Base-by-base conservation (phyloP, 139 green algal genomes). In the Chlorella sp. region DNA sequence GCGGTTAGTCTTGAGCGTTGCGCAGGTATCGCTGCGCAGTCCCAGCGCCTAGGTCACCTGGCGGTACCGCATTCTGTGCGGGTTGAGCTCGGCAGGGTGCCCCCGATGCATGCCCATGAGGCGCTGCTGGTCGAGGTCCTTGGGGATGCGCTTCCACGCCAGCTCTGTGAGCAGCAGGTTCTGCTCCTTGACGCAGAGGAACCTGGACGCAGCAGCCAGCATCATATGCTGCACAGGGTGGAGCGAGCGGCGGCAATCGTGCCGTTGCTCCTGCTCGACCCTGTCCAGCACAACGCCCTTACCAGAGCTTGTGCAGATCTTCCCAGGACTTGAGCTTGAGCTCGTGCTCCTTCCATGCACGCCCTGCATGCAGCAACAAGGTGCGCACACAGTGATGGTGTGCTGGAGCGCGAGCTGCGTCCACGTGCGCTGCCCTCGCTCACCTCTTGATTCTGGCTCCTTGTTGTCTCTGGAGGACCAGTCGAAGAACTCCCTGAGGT, bases 81-180 rank as follows among this genome's bases (percentile, higher is more conserved):
- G 17, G 59, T 80, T 42, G 32, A 78, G 63, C 61, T 76, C 74
- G 1, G 26, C 5, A 6, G 62, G 49, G 27, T 27, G 49, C 24
- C 79, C 74, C 0, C 51, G 4, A 1, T 71, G 49, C 1, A 80
- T 67, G 31, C 61, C 70, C 24, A 62, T 62, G 22, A 73, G 3
- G 5, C 24, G 26, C 71, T 80, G 70, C 65, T 80, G 61, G 29
- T 42, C 42, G 32, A 22, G 3, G 66, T 84, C 67, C 66, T 80
- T 84, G 30, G 79, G 74, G 2, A 84, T 31, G 1, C 34, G 31
- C 24, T 70, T 62, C 65, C 67, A 78, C 10, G 17, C 67, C 71
- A 84, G 64, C 74, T 84, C 79, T 31, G 79, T 84, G 42, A 84
- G 74, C 71, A 84, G 67, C 66, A 84, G 66, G 67, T 84, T 84